Base-by-base conservation (phyloP, 2,329 filamentous ascomycete species). In the Hortaea werneckii region DNA sequence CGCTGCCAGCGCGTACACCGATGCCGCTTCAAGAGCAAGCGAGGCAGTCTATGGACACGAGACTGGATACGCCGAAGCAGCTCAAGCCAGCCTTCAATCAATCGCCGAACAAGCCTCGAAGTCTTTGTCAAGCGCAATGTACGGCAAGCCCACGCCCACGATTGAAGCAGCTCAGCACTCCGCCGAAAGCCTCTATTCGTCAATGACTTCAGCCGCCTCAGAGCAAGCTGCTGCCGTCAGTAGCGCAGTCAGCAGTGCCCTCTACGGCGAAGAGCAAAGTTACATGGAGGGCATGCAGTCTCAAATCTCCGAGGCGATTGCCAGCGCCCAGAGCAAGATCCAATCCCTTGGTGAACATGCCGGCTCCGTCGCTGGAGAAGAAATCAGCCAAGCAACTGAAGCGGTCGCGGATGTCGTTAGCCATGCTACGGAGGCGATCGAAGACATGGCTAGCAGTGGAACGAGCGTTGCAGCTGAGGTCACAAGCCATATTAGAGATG, bases 41-140 rank as follows among this genome's bases (percentile, higher is more conserved):
- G 71, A 72, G 54, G 74, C 74, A 28, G 63, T 80, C 29, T 78
- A 80, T 50, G 76, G 77, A 40, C 71, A 71, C 6, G 68, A 73
- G 44, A 66, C 69, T 4, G 67, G 70, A 8, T 77, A 76, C 49
- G 66, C 67, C 3, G 74, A 78, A 54, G 68, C 72, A 11, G 78
- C 77, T 5, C 72, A 73, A 48, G 65, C 67, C 37, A 72, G 69
- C 39, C 70, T 82, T 46, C 66, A 71, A 1, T 69, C 71, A n/a
- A 74, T 77, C 5, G 76, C 73, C 6, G 65, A 68, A 6, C 75
- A 72, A 37, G 79, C 78, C 7, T 73, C 75, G 48, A 66, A 66
- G 26, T 77, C 74, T 2, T 74, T 80, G 46, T 76, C 69, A 10
- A 67, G 68, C 42, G 77, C 77, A 3, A 68, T 82, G 44, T 81